phyloP scores from a whole-genome alignment of 2,329 filamentous ascomycete species.

The Colletotrichum caudatum region DNA sequence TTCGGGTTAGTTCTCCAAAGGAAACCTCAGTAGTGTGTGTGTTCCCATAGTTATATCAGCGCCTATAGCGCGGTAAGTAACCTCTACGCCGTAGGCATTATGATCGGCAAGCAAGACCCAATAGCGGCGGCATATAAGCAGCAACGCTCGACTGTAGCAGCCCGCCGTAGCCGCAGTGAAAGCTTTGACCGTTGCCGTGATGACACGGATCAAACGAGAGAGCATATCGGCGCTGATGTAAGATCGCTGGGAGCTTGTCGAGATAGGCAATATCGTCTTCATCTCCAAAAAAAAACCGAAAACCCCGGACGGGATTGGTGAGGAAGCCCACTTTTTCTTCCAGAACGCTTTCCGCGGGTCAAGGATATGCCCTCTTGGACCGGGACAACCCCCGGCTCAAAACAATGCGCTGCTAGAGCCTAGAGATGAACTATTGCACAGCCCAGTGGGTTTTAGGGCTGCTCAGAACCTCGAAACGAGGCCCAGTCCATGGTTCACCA shows the following conservation, averaged over 20 bases:
- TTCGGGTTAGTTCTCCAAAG: slow-evolving; percentile 10
- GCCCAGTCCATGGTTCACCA: background rate
- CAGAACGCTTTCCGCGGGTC: slow-evolving; percentile 1
- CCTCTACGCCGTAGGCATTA: slow-evolving; percentile 14
- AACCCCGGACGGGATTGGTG: background rate
- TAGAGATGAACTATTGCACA: background rate
- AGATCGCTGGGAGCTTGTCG: background rate
- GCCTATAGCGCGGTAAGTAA: slow-evolving; percentile 1
- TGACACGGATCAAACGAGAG: background rate
- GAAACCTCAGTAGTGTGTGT: background rate
- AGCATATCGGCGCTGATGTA: background rate
- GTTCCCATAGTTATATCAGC: background rate
- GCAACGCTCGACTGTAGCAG: background rate
- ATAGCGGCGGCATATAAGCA: background rate
- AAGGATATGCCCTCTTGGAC: background rate
- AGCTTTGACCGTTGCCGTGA: slow-evolving; percentile 12
- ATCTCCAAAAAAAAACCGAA: background rate
- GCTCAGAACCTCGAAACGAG: background rate
- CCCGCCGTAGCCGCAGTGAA: slow-evolving; percentile 11
- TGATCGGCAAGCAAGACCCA: slow-evolving; percentile 22
- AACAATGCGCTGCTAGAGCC: background rate
- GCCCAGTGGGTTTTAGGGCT: background rate
- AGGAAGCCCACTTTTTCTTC: background rate
- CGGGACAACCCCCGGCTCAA: background rate
- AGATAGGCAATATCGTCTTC: background rate